Percentiles rank a stretch among this genome's conserved stretches.
These are phyloP conservation scores for Rhinocladiella similis DNA, from an alignment of 2,329 filamentous ascomycete genomes.

Conservation along the genomic window DNA sequence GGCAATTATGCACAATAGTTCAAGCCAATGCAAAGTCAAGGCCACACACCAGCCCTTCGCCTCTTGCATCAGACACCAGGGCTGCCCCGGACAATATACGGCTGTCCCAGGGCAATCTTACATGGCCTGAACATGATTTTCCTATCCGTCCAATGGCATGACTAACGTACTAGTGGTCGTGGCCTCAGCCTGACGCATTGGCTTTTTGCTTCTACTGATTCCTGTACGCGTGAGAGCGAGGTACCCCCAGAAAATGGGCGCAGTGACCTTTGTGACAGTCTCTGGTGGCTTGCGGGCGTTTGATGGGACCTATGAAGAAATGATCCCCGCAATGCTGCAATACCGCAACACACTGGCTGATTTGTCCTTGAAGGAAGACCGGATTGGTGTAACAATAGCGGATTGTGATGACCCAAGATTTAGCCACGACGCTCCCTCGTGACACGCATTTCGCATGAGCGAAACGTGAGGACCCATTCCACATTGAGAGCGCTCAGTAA, in stretches of 20 bases:
- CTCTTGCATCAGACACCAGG: neutral
- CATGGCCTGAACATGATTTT: neutral
- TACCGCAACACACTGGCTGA: neutral
- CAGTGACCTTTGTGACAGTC: too few species aligned
- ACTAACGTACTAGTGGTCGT: neutral
- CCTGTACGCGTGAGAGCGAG: too few species aligned
- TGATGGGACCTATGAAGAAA: neutral
- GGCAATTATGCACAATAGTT: neutral
- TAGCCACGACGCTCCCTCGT: neutral
- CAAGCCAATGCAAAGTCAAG: neutral
- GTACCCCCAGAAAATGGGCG: too few species aligned
- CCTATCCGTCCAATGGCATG: neutral
- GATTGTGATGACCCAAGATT: neutral
- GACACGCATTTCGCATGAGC: neutral
- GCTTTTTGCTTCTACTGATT: neutral
- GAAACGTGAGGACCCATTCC: neutral
- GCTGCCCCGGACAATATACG: neutral
- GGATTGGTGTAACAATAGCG: too few species aligned
- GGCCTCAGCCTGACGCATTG: neutral
- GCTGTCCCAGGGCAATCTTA: neutral
- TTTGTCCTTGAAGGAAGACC: neutral
- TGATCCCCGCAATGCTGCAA: neutral
- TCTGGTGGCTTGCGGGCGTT: too few species aligned
- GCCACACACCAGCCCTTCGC: neutral
- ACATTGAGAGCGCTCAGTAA: too few species aligned